phyloP scores from a whole-genome alignment of 2,329 filamentous ascomycete species.

The Phoma sp. region DNA sequence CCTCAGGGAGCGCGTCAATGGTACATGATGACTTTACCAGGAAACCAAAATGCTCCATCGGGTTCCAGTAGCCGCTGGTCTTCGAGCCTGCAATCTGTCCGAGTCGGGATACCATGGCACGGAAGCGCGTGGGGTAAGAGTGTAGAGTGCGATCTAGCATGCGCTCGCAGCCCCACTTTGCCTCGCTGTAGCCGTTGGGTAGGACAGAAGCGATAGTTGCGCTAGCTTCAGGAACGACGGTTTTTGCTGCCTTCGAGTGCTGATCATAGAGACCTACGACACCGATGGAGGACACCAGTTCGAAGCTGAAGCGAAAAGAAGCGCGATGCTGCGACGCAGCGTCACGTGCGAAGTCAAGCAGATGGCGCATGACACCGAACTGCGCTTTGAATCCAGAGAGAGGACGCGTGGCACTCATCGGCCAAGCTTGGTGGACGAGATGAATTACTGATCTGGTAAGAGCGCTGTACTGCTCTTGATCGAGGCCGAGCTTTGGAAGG shows the following conservation, averaged over 20 bases:
- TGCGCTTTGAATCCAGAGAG: background rate
- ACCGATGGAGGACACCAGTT: background rate
- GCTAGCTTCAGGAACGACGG: constrained; percentile 18
- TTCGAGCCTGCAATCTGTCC: constrained; percentile 62
- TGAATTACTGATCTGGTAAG: background rate
- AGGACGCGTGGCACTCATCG: background rate
- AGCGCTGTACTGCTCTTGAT: background rate
- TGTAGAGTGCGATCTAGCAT: constrained; percentile 58
- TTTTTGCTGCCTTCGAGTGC: background rate
- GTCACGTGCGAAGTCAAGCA: background rate
- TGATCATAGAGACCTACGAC: background rate
- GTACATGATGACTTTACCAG: constrained; percentile 58
- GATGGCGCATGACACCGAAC: background rate
- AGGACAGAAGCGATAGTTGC: constrained; percentile 50
- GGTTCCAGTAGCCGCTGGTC: constrained; percentile 61
- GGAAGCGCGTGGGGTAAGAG: constrained; percentile 51
- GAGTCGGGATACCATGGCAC: constrained; percentile 52
- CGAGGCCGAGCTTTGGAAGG: background rate
- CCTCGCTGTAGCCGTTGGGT: constrained; percentile 58
- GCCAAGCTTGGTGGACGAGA: background rate
- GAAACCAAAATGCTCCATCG: constrained; percentile 58
- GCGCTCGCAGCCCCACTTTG: constrained; percentile 58
- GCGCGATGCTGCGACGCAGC: background rate
- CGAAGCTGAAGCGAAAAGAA: background rate
- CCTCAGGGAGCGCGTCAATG: constrained; percentile 49